Conservation (phyloP, 805 yeast genomes). For the Nematodospora valgi region DNA sequence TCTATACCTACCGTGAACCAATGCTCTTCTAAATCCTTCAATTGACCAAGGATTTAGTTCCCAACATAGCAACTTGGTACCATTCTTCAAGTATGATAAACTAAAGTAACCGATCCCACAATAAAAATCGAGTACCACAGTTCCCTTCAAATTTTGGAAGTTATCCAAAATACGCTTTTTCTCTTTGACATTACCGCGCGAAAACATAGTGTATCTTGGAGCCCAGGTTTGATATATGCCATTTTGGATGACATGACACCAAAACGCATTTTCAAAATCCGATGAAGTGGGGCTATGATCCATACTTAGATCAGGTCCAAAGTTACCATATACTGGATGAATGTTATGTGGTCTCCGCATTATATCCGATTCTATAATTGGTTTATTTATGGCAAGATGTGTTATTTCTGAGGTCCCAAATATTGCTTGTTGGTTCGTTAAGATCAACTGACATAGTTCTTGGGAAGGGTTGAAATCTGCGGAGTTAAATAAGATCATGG, state of each 20-base stretch:
- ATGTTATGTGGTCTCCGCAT: slow-evolving; percentile 67
- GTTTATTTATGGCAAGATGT: slow-evolving; percentile 70
- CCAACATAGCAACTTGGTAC: slow-evolving; percentile 68
- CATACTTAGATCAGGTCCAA: slow-evolving; percentile 44
- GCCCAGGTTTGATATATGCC: slow-evolving; percentile 82
- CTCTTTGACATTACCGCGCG: slow-evolving; percentile 82
- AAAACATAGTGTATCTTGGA: slow-evolving; percentile 81
- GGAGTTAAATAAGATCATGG: slow-evolving; percentile 57
- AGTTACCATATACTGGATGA: slow-evolving; percentile 59
- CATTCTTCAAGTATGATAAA: slow-evolving; percentile 55
- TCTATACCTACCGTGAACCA: slow-evolving; percentile 40
- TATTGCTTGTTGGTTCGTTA: slow-evolving; percentile 4
- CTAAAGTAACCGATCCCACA: slow-evolving; percentile 87
- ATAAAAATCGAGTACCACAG: slow-evolving; percentile 64
- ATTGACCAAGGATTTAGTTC: slow-evolving; percentile 84
- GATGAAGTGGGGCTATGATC: slow-evolving; percentile 33
- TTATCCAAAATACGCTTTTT: slow-evolving; percentile 59
- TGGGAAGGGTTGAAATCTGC: not conserved
- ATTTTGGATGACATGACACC: slow-evolving; percentile 72
- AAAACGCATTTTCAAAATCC: slow-evolving; percentile 55
- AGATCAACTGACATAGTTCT: slow-evolving; percentile 8
- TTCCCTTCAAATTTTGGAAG: slow-evolving; percentile 32
- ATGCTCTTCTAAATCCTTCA: slow-evolving; percentile 63
- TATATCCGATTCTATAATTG: slow-evolving; percentile 53
- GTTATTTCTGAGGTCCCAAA: slow-evolving; percentile 29